Evolutionary conservation across 306 rosid genomes (phyloP), one percentile per base, ranked within the genome.

Genomic region (Neltuma alba): DNA sequence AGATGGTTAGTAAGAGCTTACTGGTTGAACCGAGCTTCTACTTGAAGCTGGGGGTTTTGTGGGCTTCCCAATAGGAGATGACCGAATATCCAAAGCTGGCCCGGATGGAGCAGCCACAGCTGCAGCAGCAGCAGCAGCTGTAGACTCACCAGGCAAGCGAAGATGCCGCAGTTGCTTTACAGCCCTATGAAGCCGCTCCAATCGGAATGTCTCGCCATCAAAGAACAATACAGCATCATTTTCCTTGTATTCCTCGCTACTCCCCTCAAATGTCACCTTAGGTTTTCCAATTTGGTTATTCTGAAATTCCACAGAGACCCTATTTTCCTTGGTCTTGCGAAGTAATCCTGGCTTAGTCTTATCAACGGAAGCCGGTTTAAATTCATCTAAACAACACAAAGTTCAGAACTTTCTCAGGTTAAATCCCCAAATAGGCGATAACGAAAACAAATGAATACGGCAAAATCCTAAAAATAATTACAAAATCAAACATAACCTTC

Each of bases 361-460:
- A 70, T 94, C 98, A 28, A 92, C 94, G 23, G 98, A 94, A 28
- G 97, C 97, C 23, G 98, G 98, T 61, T 94, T 94, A 69, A 92
- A 92, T 79, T 92, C 98, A 81, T 92, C 98, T 94, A 71, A 76
- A 85, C 72, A 57, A 68, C 77, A 84, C 72, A 57, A 68, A 54
- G 55, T 82, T 62, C 81, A 71, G 61, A 68, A 66, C 74, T 38
- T 58, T 10, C 38, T 36, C 73, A n/a, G 13, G 70, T 70, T 68
- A 77, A 77, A 80, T 37, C 30, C 25, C 27, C 45, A 37, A 74
- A 58, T 10, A 25, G 20, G 57, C 54, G 34, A 48, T 40, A 15
- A 64, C 10, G 15, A 30, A 57, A 9, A 15, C 37, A 21, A 68
- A 81, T 9, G 23, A n/a, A 9, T 16, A 61, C 27, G 25, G 58